A percentile compares a stretch with the other conserved stretches of the same genome.
These are phyloP conservation scores for Cicer yamashitae DNA, from an alignment of 306 rosid species.

Conservation along the genomic window DNA sequence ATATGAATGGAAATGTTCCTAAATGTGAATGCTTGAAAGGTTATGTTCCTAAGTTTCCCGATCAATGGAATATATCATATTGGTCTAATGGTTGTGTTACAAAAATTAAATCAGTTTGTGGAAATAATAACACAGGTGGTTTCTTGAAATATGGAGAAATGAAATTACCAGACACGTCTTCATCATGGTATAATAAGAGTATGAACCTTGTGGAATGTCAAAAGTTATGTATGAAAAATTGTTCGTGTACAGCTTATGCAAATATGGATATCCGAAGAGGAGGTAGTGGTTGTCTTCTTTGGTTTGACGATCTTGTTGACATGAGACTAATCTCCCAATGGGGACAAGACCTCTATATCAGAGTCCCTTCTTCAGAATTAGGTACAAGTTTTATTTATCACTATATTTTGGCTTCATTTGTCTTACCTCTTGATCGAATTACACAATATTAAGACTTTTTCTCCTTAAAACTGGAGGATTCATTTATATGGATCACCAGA, in stretches of 20 bases:
- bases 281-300: slow-evolving; percentile 49
- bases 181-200: slow-evolving; percentile 31
- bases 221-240: slow-evolving; percentile 33
- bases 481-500: too few species aligned
- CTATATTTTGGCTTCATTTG: not conserved
- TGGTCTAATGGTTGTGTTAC: slow-evolving; percentile 13
- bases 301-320: slow-evolving; percentile 40
- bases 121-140: not conserved
- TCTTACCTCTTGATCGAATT: too few species aligned
- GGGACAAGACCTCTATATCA: slow-evolving; percentile 52
- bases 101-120: not conserved
- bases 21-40: slow-evolving; percentile 31
- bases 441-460: too few species aligned
- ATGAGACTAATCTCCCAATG: not conserved
- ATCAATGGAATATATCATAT: too few species aligned
- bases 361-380: slow-evolving; percentile 50
- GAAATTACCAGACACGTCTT: slow-evolving; percentile 49
- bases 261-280: slow-evolving; percentile 26
- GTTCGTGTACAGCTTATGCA: slow-evolving; percentile 46
- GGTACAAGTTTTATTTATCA: slow-evolving; percentile 33
- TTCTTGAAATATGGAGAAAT: not conserved
- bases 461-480: too few species aligned
- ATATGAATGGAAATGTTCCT: slow-evolving; percentile 19
- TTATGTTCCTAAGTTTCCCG: too few species aligned
- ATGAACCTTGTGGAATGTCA: slow-evolving; percentile 35